These are phyloP conservation scores for Aspergillus pseudotamarii DNA, from an alignment of 2,329 filamentous ascomycete species.

Conservation along the genomic window DNA sequence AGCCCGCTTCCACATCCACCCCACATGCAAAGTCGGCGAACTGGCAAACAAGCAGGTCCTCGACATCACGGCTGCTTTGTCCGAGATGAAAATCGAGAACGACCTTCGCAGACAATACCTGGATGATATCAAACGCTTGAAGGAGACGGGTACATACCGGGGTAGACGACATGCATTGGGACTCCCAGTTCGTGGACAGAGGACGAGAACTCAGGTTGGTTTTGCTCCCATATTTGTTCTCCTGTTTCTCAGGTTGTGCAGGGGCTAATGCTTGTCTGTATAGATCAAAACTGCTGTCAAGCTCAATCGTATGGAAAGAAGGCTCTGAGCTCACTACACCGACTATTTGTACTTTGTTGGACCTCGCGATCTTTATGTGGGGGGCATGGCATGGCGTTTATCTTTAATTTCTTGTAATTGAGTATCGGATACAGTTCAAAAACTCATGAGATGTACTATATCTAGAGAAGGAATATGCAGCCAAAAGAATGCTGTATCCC, in stretches of 20 bases:
- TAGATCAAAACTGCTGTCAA: constrained; percentile 62
- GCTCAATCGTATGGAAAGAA: constrained; percentile 62
- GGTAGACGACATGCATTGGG: constrained; percentile 91
- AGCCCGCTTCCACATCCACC: constrained; percentile 86
- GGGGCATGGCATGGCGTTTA: constrained; percentile 25
- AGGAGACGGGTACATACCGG: constrained; percentile 87
- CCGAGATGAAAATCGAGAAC: constrained; percentile 91
- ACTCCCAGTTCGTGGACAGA: constrained; percentile 87
- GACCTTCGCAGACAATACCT: constrained; percentile 76
- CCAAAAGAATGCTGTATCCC: neutral
- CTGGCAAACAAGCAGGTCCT: constrained; percentile 76
- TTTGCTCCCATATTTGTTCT: constrained; percentile 2
- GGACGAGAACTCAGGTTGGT: constrained; percentile 73
- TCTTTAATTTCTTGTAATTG: constrained; percentile 17
- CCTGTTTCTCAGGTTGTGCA: neutral
- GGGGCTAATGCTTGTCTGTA: constrained; percentile 20
- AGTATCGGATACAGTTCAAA: constrained; percentile 11
- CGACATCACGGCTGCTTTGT: constrained; percentile 80
- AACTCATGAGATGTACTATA: constrained; percentile 24
- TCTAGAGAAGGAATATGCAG: constrained; percentile 11
- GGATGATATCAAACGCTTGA: constrained; percentile 83
- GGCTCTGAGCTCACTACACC: constrained; percentile 32
- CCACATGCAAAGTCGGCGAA: constrained; percentile 74
- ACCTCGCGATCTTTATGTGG: constrained; percentile 25
- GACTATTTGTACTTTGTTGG: constrained; percentile 20